Conservation (phyloP, 1,284 basidiomycete species). For the Ceratobasidium sp. region DNA sequence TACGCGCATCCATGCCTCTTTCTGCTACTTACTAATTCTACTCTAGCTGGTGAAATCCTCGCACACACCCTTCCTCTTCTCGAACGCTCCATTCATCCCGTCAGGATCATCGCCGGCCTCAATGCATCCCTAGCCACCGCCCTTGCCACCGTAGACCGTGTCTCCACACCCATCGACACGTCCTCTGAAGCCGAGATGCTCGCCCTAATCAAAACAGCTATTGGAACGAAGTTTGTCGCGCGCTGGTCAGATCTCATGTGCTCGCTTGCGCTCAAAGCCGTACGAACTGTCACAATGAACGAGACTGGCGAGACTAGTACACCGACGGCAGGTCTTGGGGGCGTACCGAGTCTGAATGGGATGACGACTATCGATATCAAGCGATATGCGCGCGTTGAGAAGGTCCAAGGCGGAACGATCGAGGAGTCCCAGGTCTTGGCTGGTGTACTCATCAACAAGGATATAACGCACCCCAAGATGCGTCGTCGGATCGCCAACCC, state of each 20-base stretch:
- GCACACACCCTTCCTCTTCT: conserved; percentile 93
- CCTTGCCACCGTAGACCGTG: conserved; percentile 86
- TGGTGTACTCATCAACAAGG: conserved; percentile 99
- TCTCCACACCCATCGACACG: conserved; percentile 92
- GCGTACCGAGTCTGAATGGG: conserved; percentile 55
- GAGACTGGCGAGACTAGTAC: conserved; percentile 68
- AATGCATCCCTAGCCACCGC: conserved; percentile 95
- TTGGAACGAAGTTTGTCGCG: conserved; percentile 98
- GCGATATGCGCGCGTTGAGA: conserved; percentile 97
- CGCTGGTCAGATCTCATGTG: conserved; percentile 99
- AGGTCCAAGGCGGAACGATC: conserved; percentile 97
- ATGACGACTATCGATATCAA: conserved; percentile 96
- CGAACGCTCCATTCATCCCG: conserved; percentile 96
- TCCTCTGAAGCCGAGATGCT: conserved; percentile 93
- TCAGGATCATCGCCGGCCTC: conserved; percentile 98
- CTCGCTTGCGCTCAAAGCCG: conserved; percentile 90
- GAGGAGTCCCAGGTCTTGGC: conserved; percentile 90
- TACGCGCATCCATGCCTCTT: conserved; percentile 58
- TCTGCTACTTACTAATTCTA: conserved; percentile 11
- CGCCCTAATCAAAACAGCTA: conserved; percentile 96
- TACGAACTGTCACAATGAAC: conserved; percentile 80
- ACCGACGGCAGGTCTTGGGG: conserved; percentile 47
- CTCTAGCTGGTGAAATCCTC: conserved; percentile 95
- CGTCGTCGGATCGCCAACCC: conserved; percentile 91
- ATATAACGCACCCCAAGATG: conserved; percentile 99